These are phyloP conservation scores for Ochetophila trinervis DNA, from an alignment of 306 rosid species.

Conservation along the genomic window DNA sequence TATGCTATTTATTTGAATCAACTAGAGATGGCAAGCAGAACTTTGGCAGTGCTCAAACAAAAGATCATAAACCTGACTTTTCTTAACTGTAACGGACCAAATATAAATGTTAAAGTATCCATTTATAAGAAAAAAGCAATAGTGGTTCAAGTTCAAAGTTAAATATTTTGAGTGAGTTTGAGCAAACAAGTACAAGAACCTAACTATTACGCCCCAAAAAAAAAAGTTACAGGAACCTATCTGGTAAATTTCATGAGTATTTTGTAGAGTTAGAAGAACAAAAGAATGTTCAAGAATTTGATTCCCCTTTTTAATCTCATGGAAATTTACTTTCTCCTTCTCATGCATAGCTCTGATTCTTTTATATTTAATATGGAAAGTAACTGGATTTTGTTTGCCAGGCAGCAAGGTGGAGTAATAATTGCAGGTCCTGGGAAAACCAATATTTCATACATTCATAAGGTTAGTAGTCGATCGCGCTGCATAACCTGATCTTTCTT, in stretches of 20 bases:
- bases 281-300: not conserved
- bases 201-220: not conserved
- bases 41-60: not conserved
- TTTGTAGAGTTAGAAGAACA: not conserved
- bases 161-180: not conserved
- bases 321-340: too few species aligned
- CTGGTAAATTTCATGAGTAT: not conserved
- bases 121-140: not conserved
- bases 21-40: not conserved
- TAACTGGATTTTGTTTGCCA: slow-evolving; percentile 30
- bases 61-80: not conserved
- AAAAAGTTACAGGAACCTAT: too few species aligned
- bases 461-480: slow-evolving; percentile 31
- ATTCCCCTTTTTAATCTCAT: too few species aligned
- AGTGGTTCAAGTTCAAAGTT: not conserved
- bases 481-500: not conserved
- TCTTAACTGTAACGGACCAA: not conserved
- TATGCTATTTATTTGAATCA: not conserved
- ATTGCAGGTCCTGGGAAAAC: slow-evolving; percentile 93
- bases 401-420: slow-evolving; percentile 93
- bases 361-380: not conserved
- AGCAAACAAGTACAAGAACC: not conserved
- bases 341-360: not conserved
- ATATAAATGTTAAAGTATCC: not conserved
- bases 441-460: slow-evolving; percentile 72